Base-by-base conservation (phyloP, 768 basidiomycete genomes). In the Leccinum pellstonianum region DNA sequence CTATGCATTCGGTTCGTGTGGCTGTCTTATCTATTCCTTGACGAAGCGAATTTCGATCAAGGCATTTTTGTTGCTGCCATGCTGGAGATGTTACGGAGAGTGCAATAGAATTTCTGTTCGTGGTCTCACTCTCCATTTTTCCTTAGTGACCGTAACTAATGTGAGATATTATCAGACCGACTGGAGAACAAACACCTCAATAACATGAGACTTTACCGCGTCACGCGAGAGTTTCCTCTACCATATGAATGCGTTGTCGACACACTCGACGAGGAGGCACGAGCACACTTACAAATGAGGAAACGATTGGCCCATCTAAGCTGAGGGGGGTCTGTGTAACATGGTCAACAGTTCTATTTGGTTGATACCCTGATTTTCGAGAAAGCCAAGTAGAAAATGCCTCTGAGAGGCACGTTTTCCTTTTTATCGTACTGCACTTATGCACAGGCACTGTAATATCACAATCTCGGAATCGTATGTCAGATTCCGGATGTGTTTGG, bases 91-190 rank as follows among this genome's bases (percentile, higher is more conserved):
- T 65, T 92, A 6, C 77, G 96, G 47, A 81, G 96, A 55, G 85
- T 85, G 74, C 89, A 89, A 64, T 98, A 96, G 96, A 97, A 96
- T 73, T 90, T 95, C 69, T 89, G 91, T 93, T 60, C 66, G 90
- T 29, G 5, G 7, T 54, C 52, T 33, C 38, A 19, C 43, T 47
- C 54, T 50, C 15, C 8, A 29, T 48, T 37, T 33, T 33, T 37
- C 43, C 35, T 23, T 17, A 19, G 21, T 21, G 35, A 37, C 27
- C 27, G 27, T 29, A 29, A 29, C 2, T 33, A 11, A 15, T 11
- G 12, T 33, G 33, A 33, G 41, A 5, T 35, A 7, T 19, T 50
- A 91, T 17, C 64, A 91, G 88, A 83, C 73, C 90, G 91, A 64
- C 75, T 93, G 43, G 91, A 95, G 73, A 94, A 91, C 75, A 95